Conservation (phyloP, 2,329 filamentous ascomycete genomes). For the Penicillium sumatraense region DNA sequence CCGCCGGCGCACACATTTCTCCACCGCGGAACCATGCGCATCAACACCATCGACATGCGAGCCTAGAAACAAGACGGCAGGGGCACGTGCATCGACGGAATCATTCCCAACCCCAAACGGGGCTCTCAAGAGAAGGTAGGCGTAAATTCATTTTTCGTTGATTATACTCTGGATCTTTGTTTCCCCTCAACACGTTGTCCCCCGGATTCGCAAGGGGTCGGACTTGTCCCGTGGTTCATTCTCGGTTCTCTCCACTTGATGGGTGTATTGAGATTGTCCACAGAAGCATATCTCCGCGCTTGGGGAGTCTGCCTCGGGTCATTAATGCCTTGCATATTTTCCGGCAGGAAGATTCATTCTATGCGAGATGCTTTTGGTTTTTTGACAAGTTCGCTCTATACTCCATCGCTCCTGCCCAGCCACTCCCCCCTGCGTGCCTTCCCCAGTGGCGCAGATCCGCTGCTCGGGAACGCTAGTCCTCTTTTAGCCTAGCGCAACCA, state of each 20-base stretch:
- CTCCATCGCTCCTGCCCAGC: conserved; percentile 4
- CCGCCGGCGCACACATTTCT: conserved; percentile 20
- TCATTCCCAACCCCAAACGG: conserved; percentile 25
- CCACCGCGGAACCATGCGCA: conserved; percentile 18
- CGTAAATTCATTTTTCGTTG: not conserved
- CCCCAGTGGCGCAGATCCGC: conserved; percentile 34
- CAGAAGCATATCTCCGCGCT: no score
- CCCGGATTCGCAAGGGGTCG: conserved; percentile 29
- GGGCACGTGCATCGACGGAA: conserved; percentile 26
- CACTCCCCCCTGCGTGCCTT: conserved; percentile 10
- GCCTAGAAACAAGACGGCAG: conserved; percentile 19
- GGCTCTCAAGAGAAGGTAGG: conserved; percentile 22
- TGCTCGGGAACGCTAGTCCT: conserved; percentile 43
- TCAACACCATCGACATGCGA: conserved; percentile 24
- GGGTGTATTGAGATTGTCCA: no score
- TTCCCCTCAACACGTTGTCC: not conserved
- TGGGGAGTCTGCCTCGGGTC: no score
- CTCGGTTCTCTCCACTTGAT: conserved; percentile 17
- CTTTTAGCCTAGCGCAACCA: conserved; percentile 27
- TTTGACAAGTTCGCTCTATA: no score
- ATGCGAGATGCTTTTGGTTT: no score
- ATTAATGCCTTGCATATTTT: no score
- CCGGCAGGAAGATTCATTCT: no score
- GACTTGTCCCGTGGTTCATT: conserved; percentile 26
- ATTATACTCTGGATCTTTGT: no score